Evolutionary conservation across 2,329 filamentous ascomycete species (phyloP), one percentile per base, ranked within the genome.

Genomic region (Leptographium radiaticola): DNA sequence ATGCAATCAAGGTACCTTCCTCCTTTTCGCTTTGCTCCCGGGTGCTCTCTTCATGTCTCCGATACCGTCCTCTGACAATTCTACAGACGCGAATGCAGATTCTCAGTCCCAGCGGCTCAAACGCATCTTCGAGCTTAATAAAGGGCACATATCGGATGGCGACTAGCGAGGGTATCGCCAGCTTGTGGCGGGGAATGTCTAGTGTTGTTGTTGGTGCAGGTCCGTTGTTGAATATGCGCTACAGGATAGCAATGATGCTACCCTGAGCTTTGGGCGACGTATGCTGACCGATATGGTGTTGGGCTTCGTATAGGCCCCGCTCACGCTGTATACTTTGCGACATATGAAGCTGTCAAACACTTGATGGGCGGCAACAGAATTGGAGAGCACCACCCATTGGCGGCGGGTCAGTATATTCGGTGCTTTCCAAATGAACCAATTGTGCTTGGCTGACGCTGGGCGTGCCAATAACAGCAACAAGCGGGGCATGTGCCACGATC

Each of bases 301-400:
- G 38, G 34, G 12, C 30, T 11, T 8, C 12, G 48, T 56, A 43
- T 49, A 95, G 91, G 91, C 60, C 93, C 93, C 62, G 93, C 93
- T 57, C 93, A 98, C 66, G 93, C 93, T 46, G 89, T 98, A 55
- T 97, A 98, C 69, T 98, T 98, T 70, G 91, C 90, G 53, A 97
- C 93, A 43, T 98, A 97, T 68, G 93, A 98, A 74, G 83, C 88
- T 56, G 90, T 97, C 58, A 98, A 98, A 75, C 90, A 98, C 64
- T 72, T 90, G 46, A 93, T 95, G 75, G 93, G 93, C 55, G 93
- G 91, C 49, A 97, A 97, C 66, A 82, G 86, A 65, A 83, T 77
- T 56, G 89, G 88, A 57, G 84, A 85, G 53, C 91, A 98, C 66
- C 91, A 98, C 67, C 91, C 91, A 34, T 73, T 97, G 53, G 93